phyloP scores from a whole-genome alignment of 495 filamentous ascomycete species.

The Podospora anserina region DNA sequence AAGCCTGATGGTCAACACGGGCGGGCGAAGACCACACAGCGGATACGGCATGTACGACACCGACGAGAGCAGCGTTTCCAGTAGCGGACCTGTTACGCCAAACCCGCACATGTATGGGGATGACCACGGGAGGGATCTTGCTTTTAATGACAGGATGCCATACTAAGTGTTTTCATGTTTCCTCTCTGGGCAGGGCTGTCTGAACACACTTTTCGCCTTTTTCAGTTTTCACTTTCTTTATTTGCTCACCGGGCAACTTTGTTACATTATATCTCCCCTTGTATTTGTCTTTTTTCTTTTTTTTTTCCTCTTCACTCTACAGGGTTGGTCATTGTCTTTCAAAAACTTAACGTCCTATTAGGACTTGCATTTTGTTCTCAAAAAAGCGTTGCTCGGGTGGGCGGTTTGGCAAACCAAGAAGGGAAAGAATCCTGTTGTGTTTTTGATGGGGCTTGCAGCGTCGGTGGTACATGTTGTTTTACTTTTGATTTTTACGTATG shows the following conservation, averaged over 20 bases:
- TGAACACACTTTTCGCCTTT: background rate
- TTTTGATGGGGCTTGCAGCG: background rate
- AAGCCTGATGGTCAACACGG: conserved; percentile 14
- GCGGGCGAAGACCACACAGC: conserved; percentile 21
- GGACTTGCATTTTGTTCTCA: background rate
- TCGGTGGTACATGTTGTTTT: background rate
- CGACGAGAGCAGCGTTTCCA: conserved; percentile 41
- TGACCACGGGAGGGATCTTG: conserved; percentile 37
- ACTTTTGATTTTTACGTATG: background rate
- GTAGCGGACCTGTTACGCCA: conserved; percentile 33
- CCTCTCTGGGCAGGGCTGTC: background rate
- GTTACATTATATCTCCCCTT: background rate
- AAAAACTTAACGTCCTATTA: background rate
- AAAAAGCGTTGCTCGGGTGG: background rate
- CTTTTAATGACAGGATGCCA: conserved; percentile 39
- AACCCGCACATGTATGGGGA: conserved; percentile 45
- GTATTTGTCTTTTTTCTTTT: background rate
- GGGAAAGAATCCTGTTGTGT: background rate
- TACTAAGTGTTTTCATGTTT: conserved; percentile 31
- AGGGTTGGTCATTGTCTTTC: background rate
- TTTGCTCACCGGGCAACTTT: background rate
- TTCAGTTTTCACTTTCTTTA: background rate
- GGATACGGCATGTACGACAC: conserved; percentile 47
- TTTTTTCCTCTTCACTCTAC: background rate
- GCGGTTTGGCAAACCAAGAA: background rate